Percentiles rank a stretch among this genome's conserved stretches.
Conservation (phyloP, 1,139 yeast species). For the Diutina catenulata region DNA sequence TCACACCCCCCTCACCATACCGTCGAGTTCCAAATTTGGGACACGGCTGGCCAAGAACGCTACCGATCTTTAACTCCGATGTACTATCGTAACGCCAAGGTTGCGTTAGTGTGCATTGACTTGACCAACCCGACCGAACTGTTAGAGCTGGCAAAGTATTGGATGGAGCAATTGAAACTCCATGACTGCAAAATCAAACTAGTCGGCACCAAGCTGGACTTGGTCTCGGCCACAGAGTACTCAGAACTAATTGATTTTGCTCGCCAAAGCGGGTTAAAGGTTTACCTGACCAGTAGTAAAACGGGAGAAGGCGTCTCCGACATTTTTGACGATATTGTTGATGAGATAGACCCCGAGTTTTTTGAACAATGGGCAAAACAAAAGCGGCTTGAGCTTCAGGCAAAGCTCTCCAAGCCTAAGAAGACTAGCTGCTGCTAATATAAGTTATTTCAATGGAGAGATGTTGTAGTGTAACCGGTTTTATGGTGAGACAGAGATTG, state of each 20-base stretch:
- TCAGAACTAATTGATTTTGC: constrained; percentile 7
- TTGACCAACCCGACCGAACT: constrained; percentile 15
- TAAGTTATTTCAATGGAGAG: no score
- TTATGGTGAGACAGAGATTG: no score
- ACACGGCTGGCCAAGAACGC: constrained; percentile 40
- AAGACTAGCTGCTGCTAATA: neutral
- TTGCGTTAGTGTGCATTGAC: constrained; percentile 29
- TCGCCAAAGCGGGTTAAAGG: constrained; percentile 9
- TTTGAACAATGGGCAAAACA: neutral
- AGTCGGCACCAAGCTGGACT: constrained; percentile 11
- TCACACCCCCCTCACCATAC: constrained; percentile 21
- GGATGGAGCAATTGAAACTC: constrained; percentile 10
- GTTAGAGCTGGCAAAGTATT: constrained; percentile 10
- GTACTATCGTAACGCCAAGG: constrained; percentile 35
- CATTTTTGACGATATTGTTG: constrained; percentile 30
- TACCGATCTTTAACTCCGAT: constrained; percentile 36
- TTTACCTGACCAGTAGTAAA: constrained; percentile 36
- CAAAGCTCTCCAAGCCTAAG: neutral
- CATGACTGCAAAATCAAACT: neutral
- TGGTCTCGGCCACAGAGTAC: constrained; percentile 8
- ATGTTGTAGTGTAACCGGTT: no score
- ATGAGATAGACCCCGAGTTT: constrained; percentile 26
- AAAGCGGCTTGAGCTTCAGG: neutral
- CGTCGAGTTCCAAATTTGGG: constrained; percentile 38
- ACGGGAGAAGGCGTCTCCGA: constrained; percentile 30